Conservation (phyloP, 2,329 filamentous ascomycete genomes). For the Fusarium torreyae region DNA sequence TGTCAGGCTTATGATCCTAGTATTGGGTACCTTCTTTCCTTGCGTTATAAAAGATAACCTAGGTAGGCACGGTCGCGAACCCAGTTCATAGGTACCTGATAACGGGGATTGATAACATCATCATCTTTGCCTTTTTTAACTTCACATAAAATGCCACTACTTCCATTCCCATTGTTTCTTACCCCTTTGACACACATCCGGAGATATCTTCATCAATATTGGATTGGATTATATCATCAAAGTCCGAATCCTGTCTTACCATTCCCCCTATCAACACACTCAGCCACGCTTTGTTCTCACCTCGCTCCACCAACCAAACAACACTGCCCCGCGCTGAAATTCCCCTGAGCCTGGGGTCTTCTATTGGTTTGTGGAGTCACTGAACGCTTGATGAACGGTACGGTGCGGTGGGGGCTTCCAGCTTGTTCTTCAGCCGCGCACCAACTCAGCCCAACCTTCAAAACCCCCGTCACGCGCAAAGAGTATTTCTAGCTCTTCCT, state of each 20-base stretch:
- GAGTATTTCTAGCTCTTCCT: conserved; percentile 1
- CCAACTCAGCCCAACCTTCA: conserved; percentile 39
- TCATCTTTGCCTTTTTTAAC: not conserved
- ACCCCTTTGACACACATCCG: not conserved
- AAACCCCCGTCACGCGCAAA: conserved; percentile 29
- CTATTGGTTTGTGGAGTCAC: not conserved
- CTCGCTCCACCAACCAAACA: conserved; percentile 39
- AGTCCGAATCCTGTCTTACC: conserved; percentile 10
- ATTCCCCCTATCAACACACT: conserved; percentile 32
- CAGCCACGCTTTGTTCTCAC: conserved; percentile 37
- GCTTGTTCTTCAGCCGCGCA: conserved; percentile 38
- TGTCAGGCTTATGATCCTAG: conserved; percentile 28
- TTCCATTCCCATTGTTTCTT: not conserved
- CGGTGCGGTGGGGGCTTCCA: conserved; percentile 17
- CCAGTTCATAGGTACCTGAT: conserved; percentile 25
- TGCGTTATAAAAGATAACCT: conserved; percentile 29
- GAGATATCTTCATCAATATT: not conserved
- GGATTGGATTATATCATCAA: not conserved
- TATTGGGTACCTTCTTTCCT: conserved; percentile 18
- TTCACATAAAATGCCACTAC: too few species aligned
- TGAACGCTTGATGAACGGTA: too few species aligned
- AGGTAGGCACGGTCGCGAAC: not conserved
- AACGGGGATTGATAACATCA: conserved; percentile 18
- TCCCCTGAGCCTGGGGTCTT: conserved; percentile 30
- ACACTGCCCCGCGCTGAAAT: conserved; percentile 42